Evolutionary conservation across 2,329 filamentous ascomycete genomes (phyloP).

Genomic region (Aspergillus vadensis): DNA sequence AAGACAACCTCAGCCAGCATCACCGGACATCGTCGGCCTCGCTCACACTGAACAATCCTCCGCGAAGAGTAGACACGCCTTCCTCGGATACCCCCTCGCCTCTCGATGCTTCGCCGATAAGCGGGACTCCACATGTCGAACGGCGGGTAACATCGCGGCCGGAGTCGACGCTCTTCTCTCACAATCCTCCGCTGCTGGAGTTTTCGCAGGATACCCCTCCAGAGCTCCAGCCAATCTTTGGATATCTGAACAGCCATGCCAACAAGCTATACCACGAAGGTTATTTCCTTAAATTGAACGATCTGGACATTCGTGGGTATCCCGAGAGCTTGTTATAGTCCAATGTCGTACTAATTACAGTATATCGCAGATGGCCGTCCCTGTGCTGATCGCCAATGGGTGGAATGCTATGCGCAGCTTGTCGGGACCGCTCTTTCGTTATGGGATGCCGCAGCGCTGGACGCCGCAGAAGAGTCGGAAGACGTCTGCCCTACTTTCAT

Average conservation of each 20-base stretch:
- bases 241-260: conserved; percentile 87
- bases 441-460: conserved; percentile 92
- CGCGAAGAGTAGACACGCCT: conserved; percentile 33
- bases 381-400: conserved; percentile 85
- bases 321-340: background rate
- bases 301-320: conserved; percentile 82
- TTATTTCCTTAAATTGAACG: conserved; percentile 95
- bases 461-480: conserved; percentile 79
- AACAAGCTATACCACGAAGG: conserved; percentile 98
- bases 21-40: conserved; percentile 25
- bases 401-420: conserved; percentile 94
- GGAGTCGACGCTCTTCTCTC: conserved; percentile 81
- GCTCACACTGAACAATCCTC: conserved; percentile 24
- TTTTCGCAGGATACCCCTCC: conserved; percentile 82
- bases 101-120: conserved; percentile 41
- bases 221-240: conserved; percentile 92
- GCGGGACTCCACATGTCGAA: conserved; percentile 48
- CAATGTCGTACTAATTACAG: conserved; percentile 32
- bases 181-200: conserved; percentile 84
- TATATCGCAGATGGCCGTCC: conserved; percentile 72
- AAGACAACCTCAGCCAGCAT: conserved; percentile 38
- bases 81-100: conserved; percentile 42
- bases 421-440: conserved; percentile 92
- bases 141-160: conserved; percentile 64
- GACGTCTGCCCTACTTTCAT: conserved; percentile 91